These are phyloP conservation scores for Erythrobasidium yunnanense DNA, from an alignment of 768 basidiomycete genomes.

Conservation along the genomic window DNA sequence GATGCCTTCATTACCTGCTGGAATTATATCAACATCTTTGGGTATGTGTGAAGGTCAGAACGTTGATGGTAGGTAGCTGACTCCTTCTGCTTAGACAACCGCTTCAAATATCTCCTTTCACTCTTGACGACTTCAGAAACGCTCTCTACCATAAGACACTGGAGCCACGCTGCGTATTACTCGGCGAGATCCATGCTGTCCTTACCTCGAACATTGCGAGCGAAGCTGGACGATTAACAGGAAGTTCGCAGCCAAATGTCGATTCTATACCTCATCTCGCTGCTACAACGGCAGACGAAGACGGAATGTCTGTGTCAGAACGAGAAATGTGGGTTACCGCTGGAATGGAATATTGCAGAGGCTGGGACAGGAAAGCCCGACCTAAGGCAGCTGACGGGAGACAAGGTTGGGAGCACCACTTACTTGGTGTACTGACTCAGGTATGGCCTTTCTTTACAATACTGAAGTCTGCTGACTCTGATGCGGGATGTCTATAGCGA, in stretches of 20 bases:
- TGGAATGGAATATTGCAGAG: slow-evolving; percentile 33
- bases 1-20: slow-evolving; percentile 81
- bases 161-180: slow-evolving; percentile 62
- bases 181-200: slow-evolving; percentile 77
- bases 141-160: slow-evolving; percentile 63
- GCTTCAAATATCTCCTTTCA: slow-evolving; percentile 72
- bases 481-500: slow-evolving; percentile 26
- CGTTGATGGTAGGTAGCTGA: not conserved
- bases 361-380: slow-evolving; percentile 37
- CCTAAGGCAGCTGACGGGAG: slow-evolving; percentile 32
- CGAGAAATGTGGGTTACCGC: slow-evolving; percentile 28
- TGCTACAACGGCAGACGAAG: slow-evolving; percentile 8
- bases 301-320: slow-evolving; percentile 19
- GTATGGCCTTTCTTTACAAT: not conserved
- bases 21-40: slow-evolving; percentile 88
- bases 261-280: slow-evolving; percentile 8
- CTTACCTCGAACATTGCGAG: slow-evolving; percentile 73
- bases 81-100: slow-evolving; percentile 53
- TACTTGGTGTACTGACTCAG: slow-evolving; percentile 36
- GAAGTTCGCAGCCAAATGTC: not conserved
- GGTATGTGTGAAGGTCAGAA: slow-evolving; percentile 49
- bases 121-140: slow-evolving; percentile 83
- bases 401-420: slow-evolving; percentile 35
- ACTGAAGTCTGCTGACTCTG: not conserved
- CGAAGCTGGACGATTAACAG: slow-evolving; percentile 48